Percentiles rank a stretch among this genome's conserved stretches.
phyloP scores from a whole-genome alignment of 768 basidiomycete species.

The Hypsizygus marmoreus region DNA sequence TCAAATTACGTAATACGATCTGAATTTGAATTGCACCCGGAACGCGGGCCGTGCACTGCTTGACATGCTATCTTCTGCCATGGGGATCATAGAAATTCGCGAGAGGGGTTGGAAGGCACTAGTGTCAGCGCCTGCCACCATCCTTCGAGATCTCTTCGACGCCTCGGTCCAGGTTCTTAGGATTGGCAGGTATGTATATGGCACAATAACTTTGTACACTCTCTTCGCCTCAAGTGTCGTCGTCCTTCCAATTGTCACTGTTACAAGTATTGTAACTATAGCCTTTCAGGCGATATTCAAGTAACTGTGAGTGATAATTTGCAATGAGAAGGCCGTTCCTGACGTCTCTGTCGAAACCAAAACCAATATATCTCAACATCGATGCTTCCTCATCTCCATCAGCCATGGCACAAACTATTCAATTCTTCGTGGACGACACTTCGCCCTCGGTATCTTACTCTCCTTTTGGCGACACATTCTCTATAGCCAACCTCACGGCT shows the following conservation, averaged over 20 bases:
- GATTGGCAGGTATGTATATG: too few relatives aligned
- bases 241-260: too few relatives aligned
- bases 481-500: conserved; percentile 45
- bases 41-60: background rate
- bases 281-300: too few relatives aligned
- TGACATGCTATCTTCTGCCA: background rate
- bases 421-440: conserved; percentile 55
- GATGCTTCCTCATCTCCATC: conserved; percentile 11
- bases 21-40: background rate
- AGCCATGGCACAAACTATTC: conserved; percentile 16
- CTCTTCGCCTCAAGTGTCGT: too few relatives aligned
- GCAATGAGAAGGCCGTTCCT: too few relatives aligned
- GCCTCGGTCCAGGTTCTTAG: too few relatives aligned
- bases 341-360: too few relatives aligned
- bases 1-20: conserved; percentile 9
- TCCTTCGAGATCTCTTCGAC: too few relatives aligned
- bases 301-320: too few relatives aligned
- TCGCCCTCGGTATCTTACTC: conserved; percentile 64
- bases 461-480: conserved; percentile 59
- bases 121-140: background rate
- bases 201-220: too few relatives aligned
- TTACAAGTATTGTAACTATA: too few relatives aligned
- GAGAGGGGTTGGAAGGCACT: conserved; percentile 7
- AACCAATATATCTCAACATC: too few relatives aligned
- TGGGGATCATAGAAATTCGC: conserved; percentile 1